Conservation (phyloP, 768 basidiomycete genomes). For the Agaricus sinodeliciosus region DNA sequence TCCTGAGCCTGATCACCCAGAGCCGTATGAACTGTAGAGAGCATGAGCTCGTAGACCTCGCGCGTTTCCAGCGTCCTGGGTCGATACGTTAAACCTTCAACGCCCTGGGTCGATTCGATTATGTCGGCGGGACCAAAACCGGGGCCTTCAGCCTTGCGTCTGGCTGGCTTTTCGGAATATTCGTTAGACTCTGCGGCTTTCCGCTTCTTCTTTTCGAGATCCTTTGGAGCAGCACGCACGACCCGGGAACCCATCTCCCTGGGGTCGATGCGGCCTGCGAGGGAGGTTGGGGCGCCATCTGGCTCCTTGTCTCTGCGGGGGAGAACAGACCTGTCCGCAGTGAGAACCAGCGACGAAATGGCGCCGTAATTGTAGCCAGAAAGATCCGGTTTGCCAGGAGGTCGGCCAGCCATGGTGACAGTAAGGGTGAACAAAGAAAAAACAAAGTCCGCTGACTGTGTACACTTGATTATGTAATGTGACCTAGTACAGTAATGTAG, state of each 20-base stretch:
- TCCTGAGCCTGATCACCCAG: constrained; percentile 96
- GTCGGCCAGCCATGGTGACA: constrained; percentile 26
- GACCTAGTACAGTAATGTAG: too few species aligned
- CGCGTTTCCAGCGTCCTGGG: constrained; percentile 93
- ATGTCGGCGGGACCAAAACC: constrained; percentile 86
- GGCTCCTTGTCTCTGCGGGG: constrained; percentile 92
- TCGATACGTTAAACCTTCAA: constrained; percentile 89
- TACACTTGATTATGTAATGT: too few species aligned
- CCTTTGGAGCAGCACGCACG: constrained; percentile 74
- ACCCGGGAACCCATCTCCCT: constrained; percentile 93
- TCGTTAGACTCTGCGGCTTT: constrained; percentile 62
- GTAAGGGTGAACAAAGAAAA: too few species aligned
- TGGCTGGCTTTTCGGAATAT: constrained; percentile 49
- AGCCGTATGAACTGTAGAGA: constrained; percentile 72
- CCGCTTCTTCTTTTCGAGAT: constrained; percentile 91
- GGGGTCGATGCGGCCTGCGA: constrained; percentile 85
- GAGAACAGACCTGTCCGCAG: constrained; percentile 76
- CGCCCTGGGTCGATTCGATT: constrained; percentile 87
- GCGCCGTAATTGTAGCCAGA: constrained; percentile 95
- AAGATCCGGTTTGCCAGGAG: constrained; percentile 61
- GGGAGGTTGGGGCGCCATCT: constrained; percentile 91
- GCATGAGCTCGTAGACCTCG: constrained; percentile 89
- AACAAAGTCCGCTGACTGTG: too few species aligned
- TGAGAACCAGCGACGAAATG: constrained; percentile 90
- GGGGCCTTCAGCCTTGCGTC: constrained; percentile 51